phyloP scores from a whole-genome alignment of 331 rosid species.

The Malus hybrid region DNA sequence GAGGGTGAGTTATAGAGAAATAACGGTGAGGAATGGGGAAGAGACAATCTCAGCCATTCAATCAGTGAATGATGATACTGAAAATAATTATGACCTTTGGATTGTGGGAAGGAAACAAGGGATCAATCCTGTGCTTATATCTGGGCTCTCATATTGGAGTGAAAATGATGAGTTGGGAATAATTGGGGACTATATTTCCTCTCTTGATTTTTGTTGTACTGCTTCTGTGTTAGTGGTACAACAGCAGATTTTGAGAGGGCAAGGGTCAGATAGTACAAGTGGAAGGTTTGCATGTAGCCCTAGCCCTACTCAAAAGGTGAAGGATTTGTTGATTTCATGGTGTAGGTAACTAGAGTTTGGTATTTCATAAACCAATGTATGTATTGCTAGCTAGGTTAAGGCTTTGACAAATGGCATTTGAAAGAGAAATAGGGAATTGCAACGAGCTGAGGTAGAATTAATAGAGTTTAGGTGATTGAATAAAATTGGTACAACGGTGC shows the following conservation, averaged over 20 bases:
- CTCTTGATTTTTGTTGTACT: conserved; percentile 44
- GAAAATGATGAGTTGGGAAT: conserved; percentile 59
- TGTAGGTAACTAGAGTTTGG: not conserved
- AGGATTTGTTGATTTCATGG: not conserved
- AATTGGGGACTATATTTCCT: conserved; percentile 63
- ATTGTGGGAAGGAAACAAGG: conserved; percentile 79
- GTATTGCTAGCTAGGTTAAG: not conserved
- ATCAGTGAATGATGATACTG: conserved; percentile 29
- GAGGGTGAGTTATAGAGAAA: conserved; percentile 51
- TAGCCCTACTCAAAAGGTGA: not conserved
- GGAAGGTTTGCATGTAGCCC: not conserved
- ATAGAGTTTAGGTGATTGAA: not conserved
- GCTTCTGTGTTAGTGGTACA: conserved; percentile 70
- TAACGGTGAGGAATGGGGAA: conserved; percentile 54
- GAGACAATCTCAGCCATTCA: conserved; percentile 53
- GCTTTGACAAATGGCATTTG: not conserved
- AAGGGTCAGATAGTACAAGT: not conserved
- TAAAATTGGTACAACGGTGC: not conserved
- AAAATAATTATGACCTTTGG: conserved; percentile 41
- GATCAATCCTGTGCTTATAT: conserved; percentile 54
- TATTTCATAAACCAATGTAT: not conserved
- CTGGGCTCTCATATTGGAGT: conserved; percentile 57
- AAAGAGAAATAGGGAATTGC: not conserved
- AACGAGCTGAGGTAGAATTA: not conserved
- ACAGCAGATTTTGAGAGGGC: conserved; percentile 59